Evolutionary conservation across 768 basidiomycete genomes (phyloP), one percentile per base, ranked within the genome.

Genomic region (Fibroporia radiculosa): DNA sequence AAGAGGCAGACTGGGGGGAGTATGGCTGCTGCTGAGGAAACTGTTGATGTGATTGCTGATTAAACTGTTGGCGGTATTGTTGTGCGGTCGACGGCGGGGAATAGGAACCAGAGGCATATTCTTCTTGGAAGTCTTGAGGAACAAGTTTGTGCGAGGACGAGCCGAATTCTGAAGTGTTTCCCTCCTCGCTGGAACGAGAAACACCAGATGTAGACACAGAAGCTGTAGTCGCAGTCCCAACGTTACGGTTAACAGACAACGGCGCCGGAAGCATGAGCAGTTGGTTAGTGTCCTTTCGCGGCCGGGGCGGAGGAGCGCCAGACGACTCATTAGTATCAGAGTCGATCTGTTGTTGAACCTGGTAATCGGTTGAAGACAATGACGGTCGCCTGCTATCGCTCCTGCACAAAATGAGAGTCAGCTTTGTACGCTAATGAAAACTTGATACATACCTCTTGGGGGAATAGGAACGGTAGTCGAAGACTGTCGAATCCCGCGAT

Each of bases 261-360:
- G 85, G 87, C 2, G 86, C 77, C 6, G 84, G 85, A 14, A 89
- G 75, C 71, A 81, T 83, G 40, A 89, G 68, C 2, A 83, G 66
- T 3, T 84, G 72, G 40, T 74, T 78, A 58, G 79, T 85, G 53
- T 90, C 87, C 43, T 82, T 72, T 29, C 84, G 70, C 19, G 70
- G 72, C 8, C 85, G 77, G 28, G 62, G 67, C n/a, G 55, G 56
- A 29, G 59, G 57, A 33, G 37, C 46, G 48, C 61, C 69, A 4
- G 71, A 65, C 12, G 78, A 81, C 28, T 88, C 84, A 33, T 76
- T 53, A 2, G 84, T 84, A 52, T 75, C 82, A 10, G 71, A 62
- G 51, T 86, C 80, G 49, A 70, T 67, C 12, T 66, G 67, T 42
- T 70, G 66, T n/a, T 70, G 72, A 37, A 67, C 63, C 23, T 77